phyloP scores from a whole-genome alignment of 345 rosid genomes.

The Hibiscus trionum region DNA sequence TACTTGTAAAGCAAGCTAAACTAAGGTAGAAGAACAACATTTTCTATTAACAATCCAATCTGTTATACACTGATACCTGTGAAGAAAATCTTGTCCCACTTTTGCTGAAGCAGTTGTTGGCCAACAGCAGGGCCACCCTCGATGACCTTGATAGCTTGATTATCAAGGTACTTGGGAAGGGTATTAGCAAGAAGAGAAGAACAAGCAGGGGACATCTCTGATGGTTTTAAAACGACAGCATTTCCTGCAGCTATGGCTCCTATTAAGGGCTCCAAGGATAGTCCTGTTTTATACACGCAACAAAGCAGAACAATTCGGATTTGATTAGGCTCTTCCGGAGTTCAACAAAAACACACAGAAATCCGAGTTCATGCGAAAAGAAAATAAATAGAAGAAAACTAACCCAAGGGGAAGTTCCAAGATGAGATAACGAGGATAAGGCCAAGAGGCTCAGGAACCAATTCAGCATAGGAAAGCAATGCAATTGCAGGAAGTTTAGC shows the following conservation, averaged over 20 bases:
- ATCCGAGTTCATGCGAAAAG: neutral
- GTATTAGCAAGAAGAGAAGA: conserved; percentile 45
- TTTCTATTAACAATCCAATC: neutral
- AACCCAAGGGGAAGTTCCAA: conserved; percentile 72
- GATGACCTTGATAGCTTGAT: conserved; percentile 44
- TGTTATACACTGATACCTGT: conserved; percentile 34
- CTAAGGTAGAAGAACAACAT: neutral
- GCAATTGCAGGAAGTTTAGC: conserved; percentile 52
- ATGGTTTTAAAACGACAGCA: conserved; percentile 57
- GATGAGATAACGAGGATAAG: conserved; percentile 53
- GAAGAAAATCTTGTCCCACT: conserved; percentile 78
- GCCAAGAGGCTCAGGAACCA: conserved; percentile 64
- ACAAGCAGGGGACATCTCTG: conserved; percentile 58
- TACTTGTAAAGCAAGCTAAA: neutral
- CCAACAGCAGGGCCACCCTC: conserved; percentile 53
- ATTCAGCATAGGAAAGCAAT: conserved; percentile 34
- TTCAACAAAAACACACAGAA: neutral
- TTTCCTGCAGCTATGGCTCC: conserved; percentile 89
- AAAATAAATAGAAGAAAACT: neutral
- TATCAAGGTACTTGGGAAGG: conserved; percentile 47
- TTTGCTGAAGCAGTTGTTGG: conserved; percentile 46
- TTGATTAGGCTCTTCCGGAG: neutral
- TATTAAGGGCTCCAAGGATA: conserved; percentile 57
- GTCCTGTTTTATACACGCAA: conserved; percentile 20
- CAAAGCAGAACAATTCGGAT: neutral